Conservation (phyloP, 345 rosid species). For the Populus alba region DNA sequence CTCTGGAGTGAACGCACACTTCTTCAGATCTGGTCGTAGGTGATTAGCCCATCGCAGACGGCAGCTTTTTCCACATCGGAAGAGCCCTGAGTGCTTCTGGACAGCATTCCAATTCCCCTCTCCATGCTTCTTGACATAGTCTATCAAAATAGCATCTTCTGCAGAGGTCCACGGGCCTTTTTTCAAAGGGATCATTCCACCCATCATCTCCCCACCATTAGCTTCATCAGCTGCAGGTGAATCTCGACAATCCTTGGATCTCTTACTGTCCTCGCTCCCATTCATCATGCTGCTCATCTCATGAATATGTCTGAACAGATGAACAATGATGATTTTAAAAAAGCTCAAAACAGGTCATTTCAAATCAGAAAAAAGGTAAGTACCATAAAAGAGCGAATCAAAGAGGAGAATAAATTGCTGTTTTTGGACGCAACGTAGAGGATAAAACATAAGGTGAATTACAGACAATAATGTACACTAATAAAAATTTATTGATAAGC, state of each 20-base stretch:
- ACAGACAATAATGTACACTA: not conserved
- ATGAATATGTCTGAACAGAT: constrained; percentile 6
- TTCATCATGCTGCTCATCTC: constrained; percentile 20
- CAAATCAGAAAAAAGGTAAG: not conserved
- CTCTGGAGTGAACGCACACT: constrained; percentile 86
- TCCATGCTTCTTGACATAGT: constrained; percentile 90
- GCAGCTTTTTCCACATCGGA: constrained; percentile 98
- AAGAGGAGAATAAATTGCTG: not conserved
- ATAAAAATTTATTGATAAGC: not conserved
- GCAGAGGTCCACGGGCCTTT: constrained; percentile 99
- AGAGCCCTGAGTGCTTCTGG: constrained; percentile 81
- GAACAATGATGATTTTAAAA: not conserved
- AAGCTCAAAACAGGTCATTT: not conserved
- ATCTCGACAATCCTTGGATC: constrained; percentile 12
- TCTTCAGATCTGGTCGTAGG: constrained; percentile 92
- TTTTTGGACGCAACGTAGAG: not conserved
- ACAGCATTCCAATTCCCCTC: constrained; percentile 98
- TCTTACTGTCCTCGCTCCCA: constrained; percentile 19
- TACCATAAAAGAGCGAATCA: not conserved
- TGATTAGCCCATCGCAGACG: constrained; percentile 97
- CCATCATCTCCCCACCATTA: constrained; percentile 14
- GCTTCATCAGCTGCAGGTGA: constrained; percentile 26
- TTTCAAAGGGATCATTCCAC: constrained; percentile 35
- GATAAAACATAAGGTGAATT: not conserved
- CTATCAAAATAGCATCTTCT: constrained; percentile 82